Conservation (phyloP, 257 asterid species). For the Echites panduratus region DNA sequence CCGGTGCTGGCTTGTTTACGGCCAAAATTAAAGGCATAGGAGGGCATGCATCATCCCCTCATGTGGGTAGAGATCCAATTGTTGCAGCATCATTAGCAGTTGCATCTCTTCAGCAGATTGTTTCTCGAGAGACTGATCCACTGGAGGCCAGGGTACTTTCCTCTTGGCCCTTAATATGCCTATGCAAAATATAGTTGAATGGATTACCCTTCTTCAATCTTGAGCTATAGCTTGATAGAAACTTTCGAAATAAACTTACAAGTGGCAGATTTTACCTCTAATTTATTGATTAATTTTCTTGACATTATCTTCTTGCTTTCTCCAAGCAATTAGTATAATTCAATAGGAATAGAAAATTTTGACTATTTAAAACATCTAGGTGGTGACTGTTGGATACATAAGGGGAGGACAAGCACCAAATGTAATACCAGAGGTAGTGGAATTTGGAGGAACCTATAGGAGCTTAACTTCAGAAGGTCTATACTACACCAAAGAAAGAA, state of each 20-base stretch:
- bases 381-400: slow-evolving; percentile 51
- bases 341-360: neutral
- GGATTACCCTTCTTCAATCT: neutral
- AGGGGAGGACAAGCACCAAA: slow-evolving; percentile 58
- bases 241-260: neutral
- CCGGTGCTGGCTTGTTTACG: slow-evolving; percentile 60
- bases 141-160: slow-evolving; percentile 50
- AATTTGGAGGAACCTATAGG: slow-evolving; percentile 73
- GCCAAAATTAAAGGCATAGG: slow-evolving; percentile 59
- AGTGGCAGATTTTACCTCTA: no score
- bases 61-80: slow-evolving; percentile 52
- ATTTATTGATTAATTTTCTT: no score
- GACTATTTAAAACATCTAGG: slow-evolving; percentile 24
- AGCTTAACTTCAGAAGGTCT: slow-evolving; percentile 42
- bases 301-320: neutral
- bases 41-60: slow-evolving; percentile 73
- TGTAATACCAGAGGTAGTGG: slow-evolving; percentile 56
- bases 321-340: neutral
- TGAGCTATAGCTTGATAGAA: neutral
- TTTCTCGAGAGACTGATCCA: slow-evolving; percentile 81
- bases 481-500: slow-evolving; percentile 48
- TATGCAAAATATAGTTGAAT: neutral
- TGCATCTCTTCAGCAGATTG: slow-evolving; percentile 67
- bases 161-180: neutral
- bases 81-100: slow-evolving; percentile 56